A percentile compares a stretch with the other conserved stretches of the same genome.
Evolutionary conservation across 345 rosid species (phyloP).

Genomic region (Sisymbrium irio): DNA sequence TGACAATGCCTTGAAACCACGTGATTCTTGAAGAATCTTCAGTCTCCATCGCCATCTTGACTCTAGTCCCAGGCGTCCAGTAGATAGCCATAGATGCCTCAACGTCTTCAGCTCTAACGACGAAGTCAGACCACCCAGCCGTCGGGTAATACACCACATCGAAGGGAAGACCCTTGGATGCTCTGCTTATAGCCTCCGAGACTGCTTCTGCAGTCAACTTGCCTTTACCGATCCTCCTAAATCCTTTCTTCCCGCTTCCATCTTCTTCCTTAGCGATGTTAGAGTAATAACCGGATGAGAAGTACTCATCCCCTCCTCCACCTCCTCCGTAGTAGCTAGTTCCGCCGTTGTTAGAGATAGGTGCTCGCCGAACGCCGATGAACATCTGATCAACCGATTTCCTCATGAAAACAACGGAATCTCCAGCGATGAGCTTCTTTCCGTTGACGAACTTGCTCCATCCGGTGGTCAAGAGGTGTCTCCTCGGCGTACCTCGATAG

Average conservation of each 20-base stretch:
- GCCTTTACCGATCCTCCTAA: constrained; percentile 46
- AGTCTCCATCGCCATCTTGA: constrained; percentile 75
- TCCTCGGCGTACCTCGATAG: constrained; percentile 83
- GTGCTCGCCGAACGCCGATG: constrained; percentile 63
- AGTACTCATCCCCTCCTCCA: constrained; percentile 29
- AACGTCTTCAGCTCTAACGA: constrained; percentile 75
- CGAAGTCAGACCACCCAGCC: constrained; percentile 71
- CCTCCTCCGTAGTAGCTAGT: neutral
- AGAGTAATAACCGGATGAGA: constrained; percentile 44
- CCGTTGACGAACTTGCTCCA: constrained; percentile 93
- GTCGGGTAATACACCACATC: constrained; percentile 81
- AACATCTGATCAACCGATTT: constrained; percentile 52
- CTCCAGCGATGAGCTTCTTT: constrained; percentile 89
- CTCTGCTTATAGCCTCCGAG: constrained; percentile 52
- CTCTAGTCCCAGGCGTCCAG: constrained; percentile 72
- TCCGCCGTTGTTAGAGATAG: constrained; percentile 32
- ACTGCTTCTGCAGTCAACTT: constrained; percentile 51
- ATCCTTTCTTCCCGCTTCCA: constrained; percentile 22
- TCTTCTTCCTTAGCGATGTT: constrained; percentile 8
- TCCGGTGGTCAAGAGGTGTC: constrained; percentile 87
- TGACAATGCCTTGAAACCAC: constrained; percentile 72
- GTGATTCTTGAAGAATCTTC: constrained; percentile 77
- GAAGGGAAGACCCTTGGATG: constrained; percentile 54
- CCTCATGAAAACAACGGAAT: constrained; percentile 83
- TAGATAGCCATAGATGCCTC: constrained; percentile 46